These are phyloP conservation scores for Botryotinia calthae DNA, from an alignment of 2,329 filamentous ascomycete genomes.

Conservation along the genomic window DNA sequence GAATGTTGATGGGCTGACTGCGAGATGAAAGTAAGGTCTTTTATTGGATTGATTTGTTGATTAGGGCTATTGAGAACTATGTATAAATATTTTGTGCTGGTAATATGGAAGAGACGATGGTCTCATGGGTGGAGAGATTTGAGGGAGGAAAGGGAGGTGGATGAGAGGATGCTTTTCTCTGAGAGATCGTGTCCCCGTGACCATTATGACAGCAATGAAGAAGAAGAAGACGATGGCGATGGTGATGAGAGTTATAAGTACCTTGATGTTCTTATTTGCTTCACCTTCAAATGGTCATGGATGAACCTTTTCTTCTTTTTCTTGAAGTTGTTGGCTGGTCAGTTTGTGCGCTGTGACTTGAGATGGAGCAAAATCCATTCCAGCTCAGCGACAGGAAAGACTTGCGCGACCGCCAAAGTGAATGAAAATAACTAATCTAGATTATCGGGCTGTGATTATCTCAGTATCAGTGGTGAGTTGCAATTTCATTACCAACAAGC, in stretches of 20 bases:
- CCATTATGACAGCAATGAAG: background rate
- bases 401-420: background rate
- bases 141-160: background rate
- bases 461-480: background rate
- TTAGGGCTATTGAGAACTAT: background rate
- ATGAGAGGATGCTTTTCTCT: background rate
- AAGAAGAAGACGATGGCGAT: background rate
- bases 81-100: background rate
- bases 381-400: background rate
- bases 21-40: background rate
- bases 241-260: background rate
- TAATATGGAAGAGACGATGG: fast-evolving
- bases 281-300: background rate
- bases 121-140: background rate
- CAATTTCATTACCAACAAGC: background rate
- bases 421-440: background rate
- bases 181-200: too few species aligned
- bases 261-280: background rate
- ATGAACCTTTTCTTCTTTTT: background rate
- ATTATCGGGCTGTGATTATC: too few species aligned
- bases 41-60: background rate
- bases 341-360: background rate
- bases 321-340: too few species aligned
- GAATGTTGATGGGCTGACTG: background rate
- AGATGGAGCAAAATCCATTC: background rate